A percentile compares a stretch with the other conserved stretches of the same genome.
phyloP scores from a whole-genome alignment of 768 basidiomycete genomes.

The Lyophyllum atratum region DNA sequence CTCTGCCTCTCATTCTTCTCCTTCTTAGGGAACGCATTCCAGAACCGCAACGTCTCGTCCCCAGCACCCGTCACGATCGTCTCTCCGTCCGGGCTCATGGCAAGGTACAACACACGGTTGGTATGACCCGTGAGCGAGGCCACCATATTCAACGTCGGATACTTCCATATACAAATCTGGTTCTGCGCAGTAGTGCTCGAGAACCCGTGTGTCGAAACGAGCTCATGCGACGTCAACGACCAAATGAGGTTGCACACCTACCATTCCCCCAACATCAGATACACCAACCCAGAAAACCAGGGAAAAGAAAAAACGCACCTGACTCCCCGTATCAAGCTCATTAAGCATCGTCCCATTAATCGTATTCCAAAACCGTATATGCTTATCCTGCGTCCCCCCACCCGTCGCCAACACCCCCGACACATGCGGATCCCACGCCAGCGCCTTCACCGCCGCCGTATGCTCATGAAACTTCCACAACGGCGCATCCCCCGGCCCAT shows the following conservation, averaged over 20 bases:
- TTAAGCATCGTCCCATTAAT: slow-evolving; percentile 81
- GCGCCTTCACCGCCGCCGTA: slow-evolving; percentile 94
- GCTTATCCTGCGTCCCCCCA: slow-evolving; percentile 98
- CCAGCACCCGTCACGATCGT: slow-evolving; percentile 98
- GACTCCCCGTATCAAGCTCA: slow-evolving; percentile 93
- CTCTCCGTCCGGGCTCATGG: slow-evolving; percentile 96
- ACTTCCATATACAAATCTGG: slow-evolving; percentile 95
- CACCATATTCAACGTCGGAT: slow-evolving; percentile 91
- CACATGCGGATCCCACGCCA: slow-evolving; percentile 98
- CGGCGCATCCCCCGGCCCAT: slow-evolving; percentile 55
- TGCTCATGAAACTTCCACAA: slow-evolving; percentile 97
- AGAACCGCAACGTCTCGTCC: slow-evolving; percentile 95
- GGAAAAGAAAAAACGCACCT: slow-evolving; percentile 53
- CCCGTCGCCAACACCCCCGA: slow-evolving; percentile 90
- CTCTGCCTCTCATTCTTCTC: slow-evolving; percentile 43
- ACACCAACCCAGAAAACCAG: slow-evolving; percentile 15
- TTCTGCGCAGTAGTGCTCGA: slow-evolving; percentile 93
- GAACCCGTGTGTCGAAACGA: slow-evolving; percentile 98
- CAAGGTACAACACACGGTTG: slow-evolving; percentile 93
- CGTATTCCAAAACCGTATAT: slow-evolving; percentile 97
- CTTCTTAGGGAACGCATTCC: slow-evolving; percentile 93
- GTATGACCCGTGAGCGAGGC: slow-evolving; percentile 94
- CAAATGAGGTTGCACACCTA: slow-evolving; percentile 98
- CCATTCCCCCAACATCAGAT: background rate
- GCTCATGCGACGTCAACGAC: slow-evolving; percentile 93